Base-by-base conservation (phyloP, 2,329 filamentous ascomycete genomes). In the Scedosporium minutisporum region DNA sequence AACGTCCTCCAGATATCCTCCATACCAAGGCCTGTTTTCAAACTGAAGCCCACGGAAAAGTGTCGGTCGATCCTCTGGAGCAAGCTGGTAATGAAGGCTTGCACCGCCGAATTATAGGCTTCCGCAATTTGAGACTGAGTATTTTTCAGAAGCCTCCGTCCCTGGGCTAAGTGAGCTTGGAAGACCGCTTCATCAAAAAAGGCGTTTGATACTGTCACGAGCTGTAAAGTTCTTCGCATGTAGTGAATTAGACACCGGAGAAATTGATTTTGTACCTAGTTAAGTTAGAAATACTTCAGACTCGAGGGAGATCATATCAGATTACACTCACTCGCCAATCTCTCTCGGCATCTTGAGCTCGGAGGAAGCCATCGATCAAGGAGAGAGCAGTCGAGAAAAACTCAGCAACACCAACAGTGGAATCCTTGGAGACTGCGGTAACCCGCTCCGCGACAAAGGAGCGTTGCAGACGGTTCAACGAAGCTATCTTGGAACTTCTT, bases 11-110 rank as follows among this genome's bases (percentile, higher is more conserved):
- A 96, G 4, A 96, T 79, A 7, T 77, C 72, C 70, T 95, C 89
- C 89, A 96, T 95, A 66, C 85, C 87, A 12, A 92, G 77, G 0
- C 91, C 92, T 2, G 88, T 92, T 0, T 80, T 86, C 14, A 96
- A 76, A 62, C 86, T 85, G 76, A 92, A 93, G 1, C 85, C 86
- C 16, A 84, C 81, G 25, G 83, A 80, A 69, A 96, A 93, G 59
- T 80, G 80, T 46, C 76, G 76, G 53, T 80, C 74, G 2, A 87
- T 69, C 5, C 73, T 77, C 0, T 73, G 68, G 1, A 78, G 67
- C 42, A 84, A 69, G 9, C 70, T 65, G 1, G 69, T 67, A 3
- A 78, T 69, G n/a, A 85, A 74, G 1, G 75, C 18, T 25, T 60
- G 60, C 12, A 64, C 55, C 9, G 25, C 48, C 4, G 41, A 9